Evolutionary conservation across 2,329 filamentous ascomycete genomes (phyloP).

Genomic region (Coniochaeta ligniaria): DNA sequence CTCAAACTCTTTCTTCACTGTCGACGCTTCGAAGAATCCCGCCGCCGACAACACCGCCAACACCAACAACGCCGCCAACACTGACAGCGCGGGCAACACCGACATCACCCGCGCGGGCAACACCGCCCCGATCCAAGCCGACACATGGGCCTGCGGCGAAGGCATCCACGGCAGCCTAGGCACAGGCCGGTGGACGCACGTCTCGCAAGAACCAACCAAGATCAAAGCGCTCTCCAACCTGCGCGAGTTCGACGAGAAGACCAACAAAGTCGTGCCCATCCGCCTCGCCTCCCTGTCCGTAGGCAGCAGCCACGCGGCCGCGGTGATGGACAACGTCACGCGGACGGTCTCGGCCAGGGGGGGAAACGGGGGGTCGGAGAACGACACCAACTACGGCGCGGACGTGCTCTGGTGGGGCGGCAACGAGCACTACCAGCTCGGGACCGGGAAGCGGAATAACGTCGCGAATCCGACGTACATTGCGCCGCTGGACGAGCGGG

Average conservation of each 20-base stretch:
- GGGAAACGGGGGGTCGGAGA: slow-evolving; percentile 39
- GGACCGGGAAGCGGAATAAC: slow-evolving; percentile 84
- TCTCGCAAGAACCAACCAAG: slow-evolving; percentile 70
- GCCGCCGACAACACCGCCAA: slow-evolving; percentile 18
- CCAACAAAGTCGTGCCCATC: slow-evolving; percentile 66
- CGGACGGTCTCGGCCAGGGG: slow-evolving; percentile 48
- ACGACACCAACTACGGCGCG: slow-evolving; percentile 79
- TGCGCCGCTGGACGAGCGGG: slow-evolving; percentile 59
- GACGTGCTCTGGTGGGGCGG: slow-evolving; percentile 93
- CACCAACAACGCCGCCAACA: no score
- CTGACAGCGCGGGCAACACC: slow-evolving; percentile 21
- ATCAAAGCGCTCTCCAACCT: slow-evolving; percentile 78
- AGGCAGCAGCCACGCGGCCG: slow-evolving; percentile 74
- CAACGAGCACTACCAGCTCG: slow-evolving; percentile 90
- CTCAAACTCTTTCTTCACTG: slow-evolving; percentile 76
- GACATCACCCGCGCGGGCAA: slow-evolving; percentile 31
- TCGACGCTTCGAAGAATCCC: slow-evolving; percentile 64
- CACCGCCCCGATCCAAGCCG: slow-evolving; percentile 48
- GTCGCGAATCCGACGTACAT: slow-evolving; percentile 70
- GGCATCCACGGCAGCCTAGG: slow-evolving; percentile 80
- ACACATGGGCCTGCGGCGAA: slow-evolving; percentile 81
- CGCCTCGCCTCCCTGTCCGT: slow-evolving; percentile 65
- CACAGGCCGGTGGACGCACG: slow-evolving; percentile 83
- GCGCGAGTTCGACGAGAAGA: slow-evolving; percentile 77
- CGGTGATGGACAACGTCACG: slow-evolving; percentile 76